A percentile compares a stretch with the other conserved stretches of the same genome.
Conservation (phyloP, 305 asterid species). For the Fraxinus latifolia region DNA sequence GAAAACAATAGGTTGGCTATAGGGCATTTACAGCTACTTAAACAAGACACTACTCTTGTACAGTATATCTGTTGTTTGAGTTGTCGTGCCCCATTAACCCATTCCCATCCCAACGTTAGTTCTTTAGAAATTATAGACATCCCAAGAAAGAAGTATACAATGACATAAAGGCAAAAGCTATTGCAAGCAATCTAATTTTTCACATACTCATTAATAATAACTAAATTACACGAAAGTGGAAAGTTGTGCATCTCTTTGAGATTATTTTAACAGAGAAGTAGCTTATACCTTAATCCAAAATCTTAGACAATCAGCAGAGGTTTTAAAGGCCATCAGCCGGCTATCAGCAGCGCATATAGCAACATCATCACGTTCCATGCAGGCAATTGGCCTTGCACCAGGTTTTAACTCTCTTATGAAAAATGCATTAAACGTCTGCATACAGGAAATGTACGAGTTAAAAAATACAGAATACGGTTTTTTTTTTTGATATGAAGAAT, state of each 20-base stretch:
- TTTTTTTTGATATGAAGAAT: background rate
- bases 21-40: background rate
- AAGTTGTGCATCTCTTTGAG: background rate
- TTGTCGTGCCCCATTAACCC: background rate
- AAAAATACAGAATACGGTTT: background rate
- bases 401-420: conserved; percentile 87
- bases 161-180: background rate
- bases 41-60: background rate
- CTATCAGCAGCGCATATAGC: conserved; percentile 94
- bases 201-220: background rate
- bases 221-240: background rate
- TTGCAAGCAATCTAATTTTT: background rate
- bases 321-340: conserved; percentile 78
- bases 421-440: conserved; percentile 89
- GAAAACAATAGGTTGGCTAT: background rate
- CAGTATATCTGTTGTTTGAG: background rate
- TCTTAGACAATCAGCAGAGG: conserved; percentile 61
- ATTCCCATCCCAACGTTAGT: background rate
- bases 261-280: conserved; percentile 14
- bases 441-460: conserved; percentile 9
- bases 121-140: background rate
- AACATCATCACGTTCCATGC: conserved; percentile 56
- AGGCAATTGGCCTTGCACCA: conserved; percentile 69
- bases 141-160: background rate
- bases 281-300: conserved; percentile 88